Conservation (phyloP, 805 yeast genomes). For the Starmera pachycereana region DNA sequence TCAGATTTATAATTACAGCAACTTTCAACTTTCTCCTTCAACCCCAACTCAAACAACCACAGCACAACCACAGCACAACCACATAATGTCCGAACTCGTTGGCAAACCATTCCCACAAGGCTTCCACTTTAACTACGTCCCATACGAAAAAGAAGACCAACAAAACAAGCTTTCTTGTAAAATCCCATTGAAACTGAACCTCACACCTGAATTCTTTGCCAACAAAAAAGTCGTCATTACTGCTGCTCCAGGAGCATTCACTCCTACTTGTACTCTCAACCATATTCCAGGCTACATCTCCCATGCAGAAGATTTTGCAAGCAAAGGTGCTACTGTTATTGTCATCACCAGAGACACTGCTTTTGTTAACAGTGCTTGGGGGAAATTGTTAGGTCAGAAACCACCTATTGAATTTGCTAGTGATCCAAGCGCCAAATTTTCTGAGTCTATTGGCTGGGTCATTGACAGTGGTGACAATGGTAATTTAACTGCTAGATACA, state of each 20-base stretch:
- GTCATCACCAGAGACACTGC: conserved; percentile 64
- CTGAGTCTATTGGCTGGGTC: conserved; percentile 48
- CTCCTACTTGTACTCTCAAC: conserved; percentile 67
- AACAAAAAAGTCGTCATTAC: conserved; percentile 45
- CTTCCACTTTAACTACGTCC: conserved; percentile 19
- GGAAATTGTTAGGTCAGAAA: conserved; percentile 25
- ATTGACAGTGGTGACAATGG: conserved; percentile 46
- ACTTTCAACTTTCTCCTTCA: not conserved
- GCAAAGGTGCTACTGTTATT: conserved; percentile 47
- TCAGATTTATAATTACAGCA: not conserved
- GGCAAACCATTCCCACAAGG: conserved; percentile 20
- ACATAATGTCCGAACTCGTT: conserved; percentile 9
- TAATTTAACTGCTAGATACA: conserved; percentile 59
- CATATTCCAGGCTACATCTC: conserved; percentile 62
- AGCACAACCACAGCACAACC: not conserved
- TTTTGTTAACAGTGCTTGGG: conserved; percentile 66
- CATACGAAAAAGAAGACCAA: conserved; percentile 17
- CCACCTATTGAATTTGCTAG: conserved; percentile 40
- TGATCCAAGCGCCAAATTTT: conserved; percentile 55
- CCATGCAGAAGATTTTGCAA: conserved; percentile 37
- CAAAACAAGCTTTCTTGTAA: conserved; percentile 15
- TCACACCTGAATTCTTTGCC: conserved; percentile 16
- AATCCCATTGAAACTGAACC: conserved; percentile 15
- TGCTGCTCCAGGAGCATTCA: conserved; percentile 80
- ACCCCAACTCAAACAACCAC: not conserved